Evolutionary conservation across 176 grass and related monocot species (phyloP).

Genomic region (Eremochloa ophiuroides): DNA sequence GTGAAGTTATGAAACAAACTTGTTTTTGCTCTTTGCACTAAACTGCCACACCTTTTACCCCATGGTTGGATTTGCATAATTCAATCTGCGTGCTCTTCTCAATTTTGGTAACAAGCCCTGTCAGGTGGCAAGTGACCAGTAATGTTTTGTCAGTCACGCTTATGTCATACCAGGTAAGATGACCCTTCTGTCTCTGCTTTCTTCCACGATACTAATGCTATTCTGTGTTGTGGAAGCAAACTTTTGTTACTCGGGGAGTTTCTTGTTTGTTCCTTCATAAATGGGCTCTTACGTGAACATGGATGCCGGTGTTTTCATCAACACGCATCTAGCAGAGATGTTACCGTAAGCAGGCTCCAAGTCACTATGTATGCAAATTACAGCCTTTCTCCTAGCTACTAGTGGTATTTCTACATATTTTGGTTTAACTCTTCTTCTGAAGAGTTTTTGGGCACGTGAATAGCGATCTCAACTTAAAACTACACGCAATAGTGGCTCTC

Average conservation of each 20-base stretch:
- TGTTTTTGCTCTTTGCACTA: neutral
- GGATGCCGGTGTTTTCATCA: constrained; percentile 52
- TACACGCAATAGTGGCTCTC: neutral
- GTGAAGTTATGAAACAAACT: neutral
- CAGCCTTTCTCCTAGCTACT: constrained; percentile 27
- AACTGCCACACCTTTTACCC: neutral
- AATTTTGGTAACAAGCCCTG: constrained; percentile 26
- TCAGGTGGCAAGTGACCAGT: constrained; percentile 34
- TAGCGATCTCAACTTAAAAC: neutral
- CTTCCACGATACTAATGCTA: constrained; percentile 38
- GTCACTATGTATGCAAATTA: constrained; percentile 44
- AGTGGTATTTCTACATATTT: constrained; percentile 17
- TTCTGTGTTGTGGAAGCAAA: constrained; percentile 39
- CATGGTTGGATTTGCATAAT: constrained; percentile 28
- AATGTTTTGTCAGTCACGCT: constrained; percentile 13
- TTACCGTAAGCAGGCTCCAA: constrained; percentile 42
- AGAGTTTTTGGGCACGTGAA: neutral
- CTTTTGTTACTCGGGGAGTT: constrained; percentile 33
- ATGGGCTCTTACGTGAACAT: constrained; percentile 54
- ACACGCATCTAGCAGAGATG: constrained; percentile 46
- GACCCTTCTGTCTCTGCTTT: constrained; percentile 10
- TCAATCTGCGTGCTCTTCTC: constrained; percentile 12
- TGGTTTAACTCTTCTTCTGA: neutral
- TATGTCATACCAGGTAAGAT: constrained; percentile 37
- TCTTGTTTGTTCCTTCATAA: constrained; percentile 35